These are phyloP conservation scores for Podila horticola DNA, from an alignment of 192 early-diverging fungal genomes.

Conservation along the genomic window DNA sequence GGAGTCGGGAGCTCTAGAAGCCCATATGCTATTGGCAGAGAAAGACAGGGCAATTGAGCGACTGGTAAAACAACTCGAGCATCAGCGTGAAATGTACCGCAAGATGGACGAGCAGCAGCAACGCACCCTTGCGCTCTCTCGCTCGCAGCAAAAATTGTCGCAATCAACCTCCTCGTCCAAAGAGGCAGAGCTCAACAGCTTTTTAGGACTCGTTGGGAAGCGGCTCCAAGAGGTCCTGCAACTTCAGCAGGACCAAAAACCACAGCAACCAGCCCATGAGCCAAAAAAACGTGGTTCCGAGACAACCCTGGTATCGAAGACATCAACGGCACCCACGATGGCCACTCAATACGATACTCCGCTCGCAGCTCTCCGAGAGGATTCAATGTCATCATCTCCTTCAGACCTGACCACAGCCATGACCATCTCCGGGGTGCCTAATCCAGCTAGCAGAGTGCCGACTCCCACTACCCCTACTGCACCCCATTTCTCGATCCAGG, in stretches of 20 bases:
- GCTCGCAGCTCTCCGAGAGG: background rate
- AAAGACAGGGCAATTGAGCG: constrained; percentile 52
- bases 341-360: background rate
- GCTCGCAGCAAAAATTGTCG: constrained; percentile 16
- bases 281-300: background rate
- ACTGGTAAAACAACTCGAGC: constrained; percentile 49
- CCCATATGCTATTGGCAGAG: constrained; percentile 34
- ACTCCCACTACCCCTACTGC: background rate
- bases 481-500: constrained; percentile 16
- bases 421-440: background rate
- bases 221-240: constrained; percentile 28
- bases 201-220: constrained; percentile 10
- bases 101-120: constrained; percentile 46
- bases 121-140: constrained; percentile 23
- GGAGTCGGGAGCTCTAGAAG: constrained; percentile 28
- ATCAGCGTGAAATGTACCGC: constrained; percentile 31
- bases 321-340: background rate
- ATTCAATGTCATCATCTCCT: constrained; percentile 15
- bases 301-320: background rate
- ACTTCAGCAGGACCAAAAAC: constrained; percentile 12
- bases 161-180: background rate
- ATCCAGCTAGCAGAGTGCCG: background rate
- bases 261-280: constrained; percentile 7
- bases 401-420: constrained; percentile 1
- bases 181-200: constrained; percentile 5